Percentiles rank a stretch among this genome's conserved stretches.
Conservation (phyloP, 495 filamentous ascomycete species). For the Sporormia fimetaria region DNA sequence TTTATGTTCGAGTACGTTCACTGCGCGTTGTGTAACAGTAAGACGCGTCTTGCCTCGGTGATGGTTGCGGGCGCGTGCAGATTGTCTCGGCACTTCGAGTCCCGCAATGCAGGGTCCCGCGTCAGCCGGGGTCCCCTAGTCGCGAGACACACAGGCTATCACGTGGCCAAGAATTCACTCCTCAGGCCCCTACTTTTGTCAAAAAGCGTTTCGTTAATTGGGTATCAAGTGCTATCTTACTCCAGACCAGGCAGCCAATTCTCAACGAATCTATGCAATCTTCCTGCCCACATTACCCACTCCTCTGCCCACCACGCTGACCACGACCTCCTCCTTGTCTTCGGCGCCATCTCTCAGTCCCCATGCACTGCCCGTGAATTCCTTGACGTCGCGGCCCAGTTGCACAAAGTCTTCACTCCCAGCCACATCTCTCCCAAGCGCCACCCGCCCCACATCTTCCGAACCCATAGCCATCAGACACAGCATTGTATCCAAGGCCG, state of each 20-base stretch:
- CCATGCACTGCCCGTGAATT: constrained; percentile 78
- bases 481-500: constrained; percentile 58
- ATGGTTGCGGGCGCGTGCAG: too few species aligned
- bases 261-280: constrained; percentile 51
- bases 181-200: not conserved
- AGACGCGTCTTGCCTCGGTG: too few species aligned
- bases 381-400: constrained; percentile 69
- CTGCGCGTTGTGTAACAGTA: too few species aligned
- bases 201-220: not conserved
- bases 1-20: too few species aligned
- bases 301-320: constrained; percentile 85
- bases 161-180: not conserved
- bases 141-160: not conserved
- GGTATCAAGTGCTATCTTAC: too few species aligned
- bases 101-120: not conserved
- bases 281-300: constrained; percentile 95
- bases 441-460: constrained; percentile 56
- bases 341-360: constrained; percentile 71
- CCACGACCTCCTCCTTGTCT: constrained; percentile 57
- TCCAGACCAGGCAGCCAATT: too few species aligned
- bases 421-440: constrained; percentile 62
- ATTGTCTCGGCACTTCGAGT: not conserved
- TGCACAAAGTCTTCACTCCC: constrained; percentile 67
- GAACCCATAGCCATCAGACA: constrained; percentile 94
- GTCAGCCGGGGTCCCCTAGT: not conserved